phyloP scores from a whole-genome alignment of 2,329 filamentous ascomycete genomes.

The Tetracladium maxilliforme region DNA sequence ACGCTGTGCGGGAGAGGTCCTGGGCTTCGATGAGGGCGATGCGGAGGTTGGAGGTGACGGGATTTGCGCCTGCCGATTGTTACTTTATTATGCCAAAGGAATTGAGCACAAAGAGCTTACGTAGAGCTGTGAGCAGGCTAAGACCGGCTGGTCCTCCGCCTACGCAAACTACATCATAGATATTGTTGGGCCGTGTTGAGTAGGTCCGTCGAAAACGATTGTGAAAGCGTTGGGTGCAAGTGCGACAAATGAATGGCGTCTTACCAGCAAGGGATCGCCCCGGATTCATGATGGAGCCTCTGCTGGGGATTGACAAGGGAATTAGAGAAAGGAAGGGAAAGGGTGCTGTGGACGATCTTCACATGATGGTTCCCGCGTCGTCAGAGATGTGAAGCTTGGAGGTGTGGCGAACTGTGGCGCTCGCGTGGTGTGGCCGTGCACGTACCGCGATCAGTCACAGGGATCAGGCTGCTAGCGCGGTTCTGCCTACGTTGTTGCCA shows the following conservation, averaged over 20 bases:
- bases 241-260: constrained; percentile 22
- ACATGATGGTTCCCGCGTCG: no score
- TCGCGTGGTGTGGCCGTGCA: no score
- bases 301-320: no score
- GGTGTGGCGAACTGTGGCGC: no score
- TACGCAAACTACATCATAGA: constrained; percentile 88
- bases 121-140: constrained; percentile 63
- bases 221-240: constrained; percentile 25
- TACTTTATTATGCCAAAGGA: background rate
- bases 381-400: no score
- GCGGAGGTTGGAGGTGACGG: constrained; percentile 60
- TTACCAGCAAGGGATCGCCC: background rate
- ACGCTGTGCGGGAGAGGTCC: constrained; percentile 55
- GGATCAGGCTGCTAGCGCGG: no score
- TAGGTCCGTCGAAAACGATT: constrained; percentile 23
- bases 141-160: constrained; percentile 83
- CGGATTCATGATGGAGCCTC: background rate
- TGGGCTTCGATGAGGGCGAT: constrained; percentile 86
- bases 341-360: no score
- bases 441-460: no score
- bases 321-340: no score
- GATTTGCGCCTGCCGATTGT: constrained; percentile 49
- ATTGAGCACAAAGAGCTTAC: constrained; percentile 26
- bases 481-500: no score
- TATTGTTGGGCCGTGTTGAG: constrained; percentile 37